phyloP scores from a whole-genome alignment of 2,329 filamentous ascomycete species.

The Fusarium devonianum region DNA sequence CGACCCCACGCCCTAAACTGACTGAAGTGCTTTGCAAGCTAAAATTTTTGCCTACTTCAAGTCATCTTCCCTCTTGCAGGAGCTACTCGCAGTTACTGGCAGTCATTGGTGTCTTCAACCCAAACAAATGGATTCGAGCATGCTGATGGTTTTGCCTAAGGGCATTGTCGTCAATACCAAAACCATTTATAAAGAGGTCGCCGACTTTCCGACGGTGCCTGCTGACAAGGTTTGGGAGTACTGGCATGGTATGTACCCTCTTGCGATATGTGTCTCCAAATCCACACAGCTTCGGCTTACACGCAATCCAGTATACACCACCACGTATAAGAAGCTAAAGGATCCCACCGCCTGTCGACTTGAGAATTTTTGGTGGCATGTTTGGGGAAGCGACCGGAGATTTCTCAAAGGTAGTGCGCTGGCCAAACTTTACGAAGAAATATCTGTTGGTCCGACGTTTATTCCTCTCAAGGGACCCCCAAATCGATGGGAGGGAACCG shows the following conservation, averaged over 20 bases:
- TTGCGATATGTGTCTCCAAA: neutral
- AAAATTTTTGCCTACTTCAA: conserved; percentile 1
- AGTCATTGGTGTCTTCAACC: conserved; percentile 10
- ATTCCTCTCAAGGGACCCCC: conserved; percentile 62
- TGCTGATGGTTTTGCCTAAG: conserved; percentile 60
- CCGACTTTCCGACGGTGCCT: conserved; percentile 58
- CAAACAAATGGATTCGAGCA: conserved; percentile 45
- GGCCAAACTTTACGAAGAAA: conserved; percentile 63
- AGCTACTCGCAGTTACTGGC: conserved; percentile 10
- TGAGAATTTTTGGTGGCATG: conserved; percentile 73
- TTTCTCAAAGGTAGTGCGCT: conserved; percentile 60
- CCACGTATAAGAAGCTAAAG: conserved; percentile 63
- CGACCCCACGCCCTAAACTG: conserved; percentile 13
- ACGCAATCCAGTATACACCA: conserved; percentile 62
- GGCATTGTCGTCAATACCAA: conserved; percentile 64
- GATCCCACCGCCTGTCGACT: conserved; percentile 69
- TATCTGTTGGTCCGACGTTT: conserved; percentile 64
- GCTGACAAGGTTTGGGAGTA: conserved; percentile 62
- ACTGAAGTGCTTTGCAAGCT: conserved; percentile 18
- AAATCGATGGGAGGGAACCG: conserved; percentile 60
- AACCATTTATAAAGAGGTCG: conserved; percentile 62
- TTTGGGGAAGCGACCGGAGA: conserved; percentile 66
- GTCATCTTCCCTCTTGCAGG: conserved; percentile 1
- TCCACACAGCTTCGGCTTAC: conserved; percentile 23
- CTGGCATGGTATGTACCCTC: conserved; percentile 60